phyloP scores from a whole-genome alignment of 2,329 filamentous ascomycete genomes.

The Biscogniauxia marginata region DNA sequence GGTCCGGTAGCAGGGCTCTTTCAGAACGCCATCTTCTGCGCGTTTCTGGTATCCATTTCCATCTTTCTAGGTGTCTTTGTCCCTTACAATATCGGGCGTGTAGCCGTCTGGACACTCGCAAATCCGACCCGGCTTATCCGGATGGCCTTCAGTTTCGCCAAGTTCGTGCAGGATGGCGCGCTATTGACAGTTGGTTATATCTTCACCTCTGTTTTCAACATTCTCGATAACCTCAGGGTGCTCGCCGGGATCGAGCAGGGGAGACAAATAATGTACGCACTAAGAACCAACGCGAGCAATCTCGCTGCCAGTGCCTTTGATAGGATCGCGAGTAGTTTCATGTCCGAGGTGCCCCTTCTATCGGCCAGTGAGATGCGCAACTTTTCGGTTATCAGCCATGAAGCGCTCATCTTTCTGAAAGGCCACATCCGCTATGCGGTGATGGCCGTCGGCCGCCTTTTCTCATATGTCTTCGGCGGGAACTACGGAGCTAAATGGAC shows the following conservation, averaged over 20 bases:
- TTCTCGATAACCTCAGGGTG: constrained; percentile 38
- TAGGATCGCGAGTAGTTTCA: constrained; percentile 50
- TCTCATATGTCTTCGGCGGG: constrained; percentile 47
- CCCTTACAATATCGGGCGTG: constrained; percentile 87
- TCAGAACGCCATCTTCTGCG: constrained; percentile 94
- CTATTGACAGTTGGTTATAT: constrained; percentile 62
- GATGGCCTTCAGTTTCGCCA: constrained; percentile 70
- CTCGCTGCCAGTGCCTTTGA: constrained; percentile 28
- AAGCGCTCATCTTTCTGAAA: constrained; percentile 63
- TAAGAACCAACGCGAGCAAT: constrained; percentile 23
- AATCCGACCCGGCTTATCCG: constrained; percentile 76
- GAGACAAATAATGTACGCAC: constrained; percentile 22
- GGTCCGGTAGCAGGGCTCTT: constrained; percentile 86
- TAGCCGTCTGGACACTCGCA: constrained; percentile 75
- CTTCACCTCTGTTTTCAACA: constrained; percentile 42
- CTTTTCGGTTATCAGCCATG: constrained; percentile 75
- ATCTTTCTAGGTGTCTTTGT: constrained; percentile 84
- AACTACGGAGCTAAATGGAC: constrained; percentile 37
- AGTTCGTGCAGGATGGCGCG: constrained; percentile 72
- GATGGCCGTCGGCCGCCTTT: constrained; percentile 35
- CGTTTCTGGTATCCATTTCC: constrained; percentile 83
- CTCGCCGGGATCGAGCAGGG: constrained; percentile 33
- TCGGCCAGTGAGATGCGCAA: constrained; percentile 65
- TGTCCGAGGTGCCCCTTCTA: constrained; percentile 50
- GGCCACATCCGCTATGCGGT: constrained; percentile 45